These are phyloP conservation scores for Pulicaria dysenterica DNA, from an alignment of 129 eudicot species.

Conservation along the genomic window DNA sequence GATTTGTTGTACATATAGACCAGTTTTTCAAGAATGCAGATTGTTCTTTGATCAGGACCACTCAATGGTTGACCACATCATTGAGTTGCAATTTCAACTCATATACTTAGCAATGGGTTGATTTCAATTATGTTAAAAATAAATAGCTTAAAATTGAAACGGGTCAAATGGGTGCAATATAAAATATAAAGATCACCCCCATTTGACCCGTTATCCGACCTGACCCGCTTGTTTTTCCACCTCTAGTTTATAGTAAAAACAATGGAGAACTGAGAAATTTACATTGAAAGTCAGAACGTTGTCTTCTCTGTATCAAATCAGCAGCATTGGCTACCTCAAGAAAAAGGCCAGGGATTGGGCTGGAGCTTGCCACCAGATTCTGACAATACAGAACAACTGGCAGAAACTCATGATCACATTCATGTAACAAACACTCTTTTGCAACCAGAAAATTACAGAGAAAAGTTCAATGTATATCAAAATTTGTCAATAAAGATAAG, in stretches of 20 bases:
- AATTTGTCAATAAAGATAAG: too few relatives aligned
- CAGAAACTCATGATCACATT: slow-evolving; percentile 57
- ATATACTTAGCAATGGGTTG: neutral
- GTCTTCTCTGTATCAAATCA: slow-evolving; percentile 82
- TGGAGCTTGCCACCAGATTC: slow-evolving; percentile 70
- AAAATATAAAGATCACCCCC: neutral
- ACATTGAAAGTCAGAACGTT: slow-evolving; percentile 88
- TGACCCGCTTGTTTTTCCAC: neutral
- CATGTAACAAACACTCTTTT: neutral
- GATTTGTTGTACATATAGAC: neutral
- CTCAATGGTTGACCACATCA: neutral
- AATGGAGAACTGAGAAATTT: slow-evolving; percentile 25
- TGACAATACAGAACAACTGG: slow-evolving; percentile 51
- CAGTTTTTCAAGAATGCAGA: neutral
- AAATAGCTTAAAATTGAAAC: neutral
- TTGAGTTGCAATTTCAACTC: neutral
- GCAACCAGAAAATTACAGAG: too few relatives aligned
- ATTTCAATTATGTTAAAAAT: neutral
- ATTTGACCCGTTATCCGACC: too few relatives aligned
- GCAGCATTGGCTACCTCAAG: slow-evolving; percentile 86
- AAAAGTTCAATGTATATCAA: too few relatives aligned
- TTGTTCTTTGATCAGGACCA: neutral
- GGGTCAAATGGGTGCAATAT: neutral
- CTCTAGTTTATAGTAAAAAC: neutral
- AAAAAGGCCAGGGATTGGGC: slow-evolving; percentile 55